Evolutionary conservation across 768 basidiomycete genomes (phyloP), one percentile per base, ranked within the genome.

Genomic region (Trametes cingulata): DNA sequence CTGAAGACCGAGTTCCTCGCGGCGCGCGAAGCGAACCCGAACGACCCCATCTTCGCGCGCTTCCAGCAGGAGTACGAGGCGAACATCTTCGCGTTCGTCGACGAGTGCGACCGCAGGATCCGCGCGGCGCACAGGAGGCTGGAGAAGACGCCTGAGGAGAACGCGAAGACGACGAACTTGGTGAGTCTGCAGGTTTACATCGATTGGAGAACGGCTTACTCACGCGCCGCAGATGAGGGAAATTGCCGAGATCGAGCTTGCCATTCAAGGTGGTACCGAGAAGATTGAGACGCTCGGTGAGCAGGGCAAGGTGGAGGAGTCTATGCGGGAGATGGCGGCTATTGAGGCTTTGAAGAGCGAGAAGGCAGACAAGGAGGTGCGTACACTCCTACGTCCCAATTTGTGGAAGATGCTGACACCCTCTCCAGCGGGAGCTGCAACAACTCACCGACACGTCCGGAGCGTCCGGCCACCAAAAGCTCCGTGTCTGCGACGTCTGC

Each of bases 101-200:
- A 98, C 69, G 97, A 99, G 73, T 98, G 96, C 77, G 97, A 99
- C 82, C 80, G 97, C 69, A 83, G 96, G 70, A 98, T 99, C 76
- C 81, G 93, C 39, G 86, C 91, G 39, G 93, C 95, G 43, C 97
- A 99, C 73, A 82, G 94, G 67, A 83, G 97, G 71, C 76, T 99
- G 71, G 97, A 99, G 80, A 99, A 99, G 82, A 99, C 97, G 6
- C 97, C 97, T 35, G 97, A 98, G 77, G 97, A 99, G 80, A 99
- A 99, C 73, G 94, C 95, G 51, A 97, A 98, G 77, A 98, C 96
- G 33, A 98, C 97, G 4, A 95, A 96, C 74, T 75, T 99, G 79
- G 91, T 91, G 63, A 47, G 85, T 75, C 1, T 46, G 36, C 52
- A 19, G 43, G 41, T 40, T 19, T 15, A 2, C n/a, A 20, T 3